A percentile compares a stretch with the other conserved stretches of the same genome.
Conservation (phyloP, 23 red algal genomes). For the Agarophyton chilense region DNA sequence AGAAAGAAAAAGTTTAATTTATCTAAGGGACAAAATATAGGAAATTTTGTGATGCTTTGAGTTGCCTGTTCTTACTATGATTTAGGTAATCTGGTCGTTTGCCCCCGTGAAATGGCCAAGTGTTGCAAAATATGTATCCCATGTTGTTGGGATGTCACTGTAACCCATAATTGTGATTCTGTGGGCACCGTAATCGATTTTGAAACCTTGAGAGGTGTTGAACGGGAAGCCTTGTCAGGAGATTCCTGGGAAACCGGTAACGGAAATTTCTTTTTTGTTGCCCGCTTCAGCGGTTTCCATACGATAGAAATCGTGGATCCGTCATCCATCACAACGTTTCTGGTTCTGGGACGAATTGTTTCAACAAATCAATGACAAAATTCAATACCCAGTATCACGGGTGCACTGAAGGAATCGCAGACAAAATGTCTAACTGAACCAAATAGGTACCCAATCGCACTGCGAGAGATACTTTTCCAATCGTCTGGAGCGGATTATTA, state of each 20-base stretch:
- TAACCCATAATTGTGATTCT: neutral
- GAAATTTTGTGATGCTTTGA: no score
- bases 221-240: neutral
- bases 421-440: neutral
- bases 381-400: neutral
- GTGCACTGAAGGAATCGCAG: neutral
- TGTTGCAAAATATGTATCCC: neutral
- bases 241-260: neutral
- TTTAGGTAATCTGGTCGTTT: no score
- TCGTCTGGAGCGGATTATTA: neutral
- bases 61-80: no score
- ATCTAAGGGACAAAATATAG: no score
- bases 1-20: no score
- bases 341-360: neutral
- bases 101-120: neutral
- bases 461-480: neutral
- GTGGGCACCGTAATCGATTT: neutral
- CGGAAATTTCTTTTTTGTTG: neutral
- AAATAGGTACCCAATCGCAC: neutral
- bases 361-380: constrained; percentile 17
- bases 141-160: neutral
- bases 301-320: neutral
- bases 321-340: neutral
- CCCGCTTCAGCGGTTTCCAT: neutral
- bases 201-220: neutral